Evolutionary conservation across 495 filamentous ascomycete species (phyloP), one percentile per base, ranked within the genome.

Genomic region (Daldinia decipiens): DNA sequence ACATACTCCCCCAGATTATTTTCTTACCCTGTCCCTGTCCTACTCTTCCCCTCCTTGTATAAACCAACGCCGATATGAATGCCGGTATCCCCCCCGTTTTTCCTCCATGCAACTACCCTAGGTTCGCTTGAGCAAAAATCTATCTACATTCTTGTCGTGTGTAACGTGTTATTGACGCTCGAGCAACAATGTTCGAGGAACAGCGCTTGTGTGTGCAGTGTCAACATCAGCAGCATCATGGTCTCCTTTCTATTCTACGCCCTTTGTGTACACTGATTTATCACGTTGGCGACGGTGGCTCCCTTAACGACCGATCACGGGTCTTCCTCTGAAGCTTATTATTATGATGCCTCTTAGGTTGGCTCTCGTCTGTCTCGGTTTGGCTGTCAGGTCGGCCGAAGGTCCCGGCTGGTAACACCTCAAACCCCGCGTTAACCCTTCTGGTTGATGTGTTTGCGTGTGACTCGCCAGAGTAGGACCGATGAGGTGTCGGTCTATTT

Each of bases 351-450:
- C 65, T 73, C 45, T 24, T 68, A 21, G 60, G 5, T 9, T 58
- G 56, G 43, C 13, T 45, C 2, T 69, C 72, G 34, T 72, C 73
- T 36, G 65, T 45, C 5, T 71, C 68, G 15, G 21, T 34, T 21
- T 69, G 59, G 53, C 68, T 66, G 27, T 68, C 59, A 4, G 68
- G 52, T 13, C 61, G 62, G 7, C 74, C 71, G 64, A 83, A 81
- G 2, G 85, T 89, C 17, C 88, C 89, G 15, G 87, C 87, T 29
- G 82, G 82, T 0, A 90, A 74, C 40, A 91, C 80, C 71, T 89
- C 85, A 65, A 90, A 90, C 5, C 88, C 88, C 9, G 83, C 82
- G 65, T 90, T 90, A 15, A 89, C 85, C 64, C 83, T 86, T 15
- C 89, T 81, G 1, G 86, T 66, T 6, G 70, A 55, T 19, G 73